Evolutionary conservation across 2,329 filamentous ascomycete genomes (phyloP), one percentile per base, ranked within the genome.

Genomic region (Incumbomyces delicatus): DNA sequence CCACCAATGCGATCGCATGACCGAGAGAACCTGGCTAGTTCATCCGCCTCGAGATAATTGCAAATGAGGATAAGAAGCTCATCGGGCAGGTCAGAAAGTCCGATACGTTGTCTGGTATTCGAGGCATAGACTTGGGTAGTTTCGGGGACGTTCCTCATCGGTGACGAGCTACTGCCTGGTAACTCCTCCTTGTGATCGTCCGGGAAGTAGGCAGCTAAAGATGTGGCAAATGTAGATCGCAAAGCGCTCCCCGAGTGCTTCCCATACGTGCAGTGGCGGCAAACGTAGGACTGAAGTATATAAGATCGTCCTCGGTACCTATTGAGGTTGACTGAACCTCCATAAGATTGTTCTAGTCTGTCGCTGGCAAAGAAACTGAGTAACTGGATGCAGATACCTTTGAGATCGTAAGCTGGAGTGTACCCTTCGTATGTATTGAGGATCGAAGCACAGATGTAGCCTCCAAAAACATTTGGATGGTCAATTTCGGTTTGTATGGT

Each of bases 321-420:
- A 10, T 8, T 38, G 3, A 50, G 47, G 37, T 50, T 27, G 7
- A 31, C 37, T 10, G 10, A 16, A 35, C 38, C 44, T 6, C 59
- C 60, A 37, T 63, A 20, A 0, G 53, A 50, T 46, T 74, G 71
- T 47, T 74, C 70, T 2, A 75, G 43, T 1, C 47, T 61, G 1
- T 71, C 67, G 51, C 71, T 74, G 20, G 62, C 61, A 54, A 75
- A 75, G 58, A 76, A 74, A 52, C 71, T 74, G 2, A 75, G 58
- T n/a, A 75, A 50, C 57, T 75, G 71, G 18, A 75, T 74, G 13
- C 69, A 65, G 17, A 75, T 67, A 2, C 63, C 66, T 46, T 72
- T 73, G 18, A 75, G 60, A 0, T 71, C 74, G 48, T 75, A 75
- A 0, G 72, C 72, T 1, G 71, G 66, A 0, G 72, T 74, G 53